Evolutionary conservation across 2,329 filamentous ascomycete species (phyloP).

Genomic region (Pleomassaria siparia): DNA sequence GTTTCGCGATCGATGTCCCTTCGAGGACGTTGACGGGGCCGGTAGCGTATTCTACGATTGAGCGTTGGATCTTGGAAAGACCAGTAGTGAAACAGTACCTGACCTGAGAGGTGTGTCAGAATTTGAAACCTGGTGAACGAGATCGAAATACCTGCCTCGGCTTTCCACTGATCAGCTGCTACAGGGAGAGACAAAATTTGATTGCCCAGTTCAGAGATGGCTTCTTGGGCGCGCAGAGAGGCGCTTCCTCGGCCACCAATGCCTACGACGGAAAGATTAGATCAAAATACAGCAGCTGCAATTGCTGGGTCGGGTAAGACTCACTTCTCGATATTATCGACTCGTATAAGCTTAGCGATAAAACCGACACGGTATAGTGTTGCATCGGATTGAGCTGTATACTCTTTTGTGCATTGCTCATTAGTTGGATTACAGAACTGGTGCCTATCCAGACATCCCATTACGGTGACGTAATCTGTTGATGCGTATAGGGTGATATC

Average conservation of each 20-base stretch:
- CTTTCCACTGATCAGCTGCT: conserved; percentile 1
- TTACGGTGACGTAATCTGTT: conserved; percentile 7
- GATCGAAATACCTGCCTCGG: too few species aligned
- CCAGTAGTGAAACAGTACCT: background rate
- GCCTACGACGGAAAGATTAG: too few species aligned
- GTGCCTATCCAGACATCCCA: conserved; percentile 11
- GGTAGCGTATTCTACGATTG: conserved; percentile 9
- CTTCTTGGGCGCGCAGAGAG: conserved; percentile 9
- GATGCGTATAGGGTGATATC: conserved; percentile 9
- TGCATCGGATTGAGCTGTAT: conserved; percentile 9
- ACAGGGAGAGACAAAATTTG: conserved; percentile 3
- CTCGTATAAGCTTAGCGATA: conserved; percentile 5
- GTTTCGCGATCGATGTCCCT: conserved; percentile 2
- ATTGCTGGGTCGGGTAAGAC: too few species aligned
- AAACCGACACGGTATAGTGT: conserved; percentile 1
- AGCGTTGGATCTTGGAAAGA: conserved; percentile 7
- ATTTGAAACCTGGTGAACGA: too few species aligned
- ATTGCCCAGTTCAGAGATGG: background rate
- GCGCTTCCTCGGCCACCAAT: conserved; percentile 10
- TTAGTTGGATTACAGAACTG: conserved; percentile 13
- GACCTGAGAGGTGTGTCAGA: too few species aligned
- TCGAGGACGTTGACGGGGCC: conserved; percentile 8
- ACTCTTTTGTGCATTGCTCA: conserved; percentile 3
- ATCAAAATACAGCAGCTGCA: too few species aligned
- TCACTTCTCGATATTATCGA: conserved; percentile 6